Evolutionary conservation across 331 rosid species (phyloP).

Genomic region (Stylosanthes scabra): DNA sequence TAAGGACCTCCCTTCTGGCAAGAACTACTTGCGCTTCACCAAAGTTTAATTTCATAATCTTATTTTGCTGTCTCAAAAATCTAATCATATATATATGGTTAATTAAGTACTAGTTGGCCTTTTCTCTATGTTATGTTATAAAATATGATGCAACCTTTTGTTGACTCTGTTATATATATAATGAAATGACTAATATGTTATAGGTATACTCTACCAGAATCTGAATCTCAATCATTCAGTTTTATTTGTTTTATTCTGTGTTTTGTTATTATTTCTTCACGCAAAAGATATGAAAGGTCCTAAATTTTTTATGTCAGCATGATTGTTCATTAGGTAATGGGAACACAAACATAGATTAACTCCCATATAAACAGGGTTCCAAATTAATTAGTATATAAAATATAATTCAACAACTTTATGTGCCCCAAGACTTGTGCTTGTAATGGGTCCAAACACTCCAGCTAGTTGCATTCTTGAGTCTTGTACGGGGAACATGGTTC

Average conservation of each 20-base stretch:
- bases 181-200: too few relatives aligned
- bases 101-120: slow-evolving; percentile 7
- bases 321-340: too few relatives aligned
- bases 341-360: too few relatives aligned
- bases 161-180: not conserved
- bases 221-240: not conserved
- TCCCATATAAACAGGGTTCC: too few relatives aligned
- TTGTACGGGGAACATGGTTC: not conserved
- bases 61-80: too few relatives aligned
- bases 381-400: too few relatives aligned
- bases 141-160: slow-evolving; percentile 30
- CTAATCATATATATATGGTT: too few relatives aligned
- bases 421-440: too few relatives aligned
- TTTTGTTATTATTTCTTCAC: not conserved
- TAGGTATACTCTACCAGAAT: too few relatives aligned
- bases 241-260: too few relatives aligned
- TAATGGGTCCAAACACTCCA: too few relatives aligned
- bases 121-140: not conserved
- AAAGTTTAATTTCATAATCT: slow-evolving; percentile 51
- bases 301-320: too few relatives aligned
- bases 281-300: not conserved
- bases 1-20: slow-evolving; percentile 67
- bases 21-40: slow-evolving; percentile 70
- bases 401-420: not conserved
- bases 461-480: not conserved